Evolutionary conservation across 1,284 basidiomycete genomes (phyloP), one percentile per base, ranked within the genome.

Genomic region (Pseudozyma tsukubaensis): DNA sequence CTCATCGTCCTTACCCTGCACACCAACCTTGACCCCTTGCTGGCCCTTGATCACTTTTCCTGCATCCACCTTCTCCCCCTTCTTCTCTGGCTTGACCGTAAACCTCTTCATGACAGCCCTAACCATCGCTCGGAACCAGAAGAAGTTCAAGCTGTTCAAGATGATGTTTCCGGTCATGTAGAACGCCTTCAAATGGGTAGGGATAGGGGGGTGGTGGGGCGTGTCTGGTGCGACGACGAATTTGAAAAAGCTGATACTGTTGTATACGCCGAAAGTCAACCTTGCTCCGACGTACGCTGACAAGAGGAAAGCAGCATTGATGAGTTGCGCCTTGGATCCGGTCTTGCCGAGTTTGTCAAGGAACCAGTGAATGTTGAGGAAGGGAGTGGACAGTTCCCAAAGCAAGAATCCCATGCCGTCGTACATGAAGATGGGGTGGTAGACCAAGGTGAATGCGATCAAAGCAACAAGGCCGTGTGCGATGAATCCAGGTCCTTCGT

Each of bases 291-390:
- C 69, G 66, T 85, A 86, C 6, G 82, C 63, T 12, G 57, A 51
- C 14, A 85, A 74, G 13, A 85, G 68, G 62, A 82, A 83, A 50
- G 73, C 43, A 35, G 83, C 84, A 65, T 86, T 86, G 60, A 85
- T 64, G 37, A 86, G 72, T 66, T 86, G 85, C 32, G 63, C 47
- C 19, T 61, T 67, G 16, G 78, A 79, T 0, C 85, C 85, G 0
- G 85, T 86, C 70, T 80, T 80, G 50, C 82, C 77, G 40, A 83
- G 75, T 62, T 86, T 86, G 81, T 86, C 85, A 39, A 85, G 63
- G 71, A 84, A 85, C 85, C 85, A 86, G 68, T 86, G 85, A 18
- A 84, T 82, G 76, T 86, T 85, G 51, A 86, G 83, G 81, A 86
- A 86, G 10, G 82, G 81, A 34, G 83, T 84, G 55, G 78, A 80